Conservation (phyloP, 1,139 yeast species). For the Kluyveromyces sp. region DNA sequence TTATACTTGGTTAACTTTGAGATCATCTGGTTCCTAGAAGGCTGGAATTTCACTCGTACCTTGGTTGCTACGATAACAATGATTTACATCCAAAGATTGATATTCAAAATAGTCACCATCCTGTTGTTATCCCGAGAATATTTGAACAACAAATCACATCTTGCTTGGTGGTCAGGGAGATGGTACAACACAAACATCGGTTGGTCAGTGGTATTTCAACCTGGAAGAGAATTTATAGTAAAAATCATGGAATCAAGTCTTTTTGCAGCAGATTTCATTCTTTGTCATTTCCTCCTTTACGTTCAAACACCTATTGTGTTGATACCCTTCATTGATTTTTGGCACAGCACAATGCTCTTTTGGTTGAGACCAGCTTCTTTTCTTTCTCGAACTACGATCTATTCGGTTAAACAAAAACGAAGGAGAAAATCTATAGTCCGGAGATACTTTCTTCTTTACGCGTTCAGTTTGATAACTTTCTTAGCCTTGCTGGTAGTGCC, state of each 20-base stretch:
- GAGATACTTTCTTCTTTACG: slow-evolving; percentile 39
- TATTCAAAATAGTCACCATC: slow-evolving; percentile 43
- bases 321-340: slow-evolving; percentile 63
- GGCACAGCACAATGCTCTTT: slow-evolving; percentile 74
- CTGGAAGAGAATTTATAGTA: slow-evolving; percentile 59
- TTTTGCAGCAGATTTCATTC: slow-evolving; percentile 64
- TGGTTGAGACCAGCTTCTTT: slow-evolving; percentile 69
- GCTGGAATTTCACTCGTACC: slow-evolving; percentile 53
- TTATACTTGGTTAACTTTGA: slow-evolving; percentile 52
- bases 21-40: slow-evolving; percentile 54
- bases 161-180: slow-evolving; percentile 84
- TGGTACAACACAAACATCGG: slow-evolving; percentile 64
- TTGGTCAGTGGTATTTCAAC: slow-evolving; percentile 53
- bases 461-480: slow-evolving; percentile 37
- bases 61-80: slow-evolving; percentile 53
- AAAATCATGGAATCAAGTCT: slow-evolving; percentile 61
- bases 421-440: slow-evolving; percentile 36
- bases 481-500: slow-evolving; percentile 40
- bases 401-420: slow-evolving; percentile 34
- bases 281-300: slow-evolving; percentile 59
- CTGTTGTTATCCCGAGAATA: slow-evolving; percentile 54
- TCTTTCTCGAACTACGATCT: slow-evolving; percentile 39
- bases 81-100: slow-evolving; percentile 46
- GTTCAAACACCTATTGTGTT: slow-evolving; percentile 56
- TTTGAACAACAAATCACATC: slow-evolving; percentile 47